Conservation (phyloP, 306 rosid species). For the Abrus pulchellus region DNA sequence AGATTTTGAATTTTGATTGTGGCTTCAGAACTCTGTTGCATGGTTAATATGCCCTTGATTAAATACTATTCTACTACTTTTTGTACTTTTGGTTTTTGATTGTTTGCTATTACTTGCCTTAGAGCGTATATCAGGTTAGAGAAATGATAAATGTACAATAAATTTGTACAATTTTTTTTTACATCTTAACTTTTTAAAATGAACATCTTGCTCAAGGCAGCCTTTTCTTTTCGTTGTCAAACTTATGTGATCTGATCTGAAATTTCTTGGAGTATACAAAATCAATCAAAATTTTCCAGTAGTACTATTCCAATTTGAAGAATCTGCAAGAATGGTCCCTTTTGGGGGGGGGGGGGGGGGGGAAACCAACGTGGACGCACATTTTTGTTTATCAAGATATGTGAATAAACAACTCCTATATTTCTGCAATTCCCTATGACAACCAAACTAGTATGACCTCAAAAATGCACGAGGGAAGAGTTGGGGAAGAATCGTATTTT, state of each 20-base stretch:
- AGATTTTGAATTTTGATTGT: too few relatives aligned
- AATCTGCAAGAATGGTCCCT: neutral
- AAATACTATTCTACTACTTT: too few relatives aligned
- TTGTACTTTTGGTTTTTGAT: too few relatives aligned
- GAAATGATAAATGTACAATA: too few relatives aligned
- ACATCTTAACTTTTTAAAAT: neutral
- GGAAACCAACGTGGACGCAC: neutral
- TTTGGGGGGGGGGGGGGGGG: too few relatives aligned
- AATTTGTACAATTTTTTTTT: too few relatives aligned
- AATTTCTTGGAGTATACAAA: neutral
- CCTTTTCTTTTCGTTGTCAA: neutral
- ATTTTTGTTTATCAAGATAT: neutral
- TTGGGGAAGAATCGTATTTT: slow-evolving; percentile 63
- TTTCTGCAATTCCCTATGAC: slow-evolving; percentile 12
- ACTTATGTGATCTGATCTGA: neutral
- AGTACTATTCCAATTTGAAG: neutral
- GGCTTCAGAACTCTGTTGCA: too few relatives aligned
- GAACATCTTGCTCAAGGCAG: neutral
- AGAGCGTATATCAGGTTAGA: too few relatives aligned
- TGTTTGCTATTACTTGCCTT: too few relatives aligned
- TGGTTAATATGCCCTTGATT: too few relatives aligned
- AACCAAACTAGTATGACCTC: slow-evolving; percentile 48
- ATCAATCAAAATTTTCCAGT: neutral
- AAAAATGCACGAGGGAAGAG: slow-evolving; percentile 63
- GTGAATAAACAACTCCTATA: neutral